Evolutionary conservation across 495 filamentous ascomycete species (phyloP).

Genomic region (Podospora appendiculata): DNA sequence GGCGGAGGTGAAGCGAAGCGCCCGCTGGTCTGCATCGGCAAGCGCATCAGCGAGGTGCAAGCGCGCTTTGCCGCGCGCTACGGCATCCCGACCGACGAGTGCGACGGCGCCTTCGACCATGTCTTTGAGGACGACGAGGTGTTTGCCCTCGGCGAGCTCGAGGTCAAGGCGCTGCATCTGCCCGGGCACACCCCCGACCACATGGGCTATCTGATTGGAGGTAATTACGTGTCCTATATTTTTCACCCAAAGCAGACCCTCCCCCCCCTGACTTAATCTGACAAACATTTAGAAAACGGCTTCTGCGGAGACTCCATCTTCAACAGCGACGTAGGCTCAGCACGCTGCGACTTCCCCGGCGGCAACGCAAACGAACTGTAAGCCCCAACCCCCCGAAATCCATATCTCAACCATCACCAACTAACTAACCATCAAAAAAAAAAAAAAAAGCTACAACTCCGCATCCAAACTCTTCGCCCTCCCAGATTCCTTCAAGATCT

Average conservation of each 20-base stretch:
- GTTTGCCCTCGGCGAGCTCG: constrained; percentile 42
- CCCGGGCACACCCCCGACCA: constrained; percentile 59
- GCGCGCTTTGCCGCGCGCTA: constrained; percentile 40
- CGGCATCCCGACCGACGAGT: constrained; percentile 32
- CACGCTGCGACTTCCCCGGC: constrained; percentile 54
- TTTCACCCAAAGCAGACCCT: neutral
- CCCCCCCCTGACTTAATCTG: neutral
- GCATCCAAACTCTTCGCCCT: constrained; percentile 38
- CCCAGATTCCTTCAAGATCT: constrained; percentile 37
- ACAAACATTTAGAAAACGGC: constrained; percentile 34
- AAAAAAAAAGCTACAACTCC: constrained; percentile 21
- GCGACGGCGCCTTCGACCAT: constrained; percentile 39
- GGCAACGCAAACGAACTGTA: constrained; percentile 41
- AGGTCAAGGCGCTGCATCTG: constrained; percentile 41
- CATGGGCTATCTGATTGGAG: constrained; percentile 50
- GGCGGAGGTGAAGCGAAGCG: constrained; percentile 18
- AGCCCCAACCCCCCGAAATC: neutral
- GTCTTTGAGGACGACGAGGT: constrained; percentile 46
- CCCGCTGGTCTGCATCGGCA: constrained; percentile 41
- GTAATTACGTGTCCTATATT: constrained; percentile 7
- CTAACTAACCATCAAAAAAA: neutral
- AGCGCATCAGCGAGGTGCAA: constrained; percentile 47
- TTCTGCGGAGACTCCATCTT: constrained; percentile 57
- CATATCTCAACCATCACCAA: neutral
- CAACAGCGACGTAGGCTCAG: constrained; percentile 50